Evolutionary conservation across 177 flowering plant genomes (phyloP).

Genomic region (Vitis hybrid): DNA sequence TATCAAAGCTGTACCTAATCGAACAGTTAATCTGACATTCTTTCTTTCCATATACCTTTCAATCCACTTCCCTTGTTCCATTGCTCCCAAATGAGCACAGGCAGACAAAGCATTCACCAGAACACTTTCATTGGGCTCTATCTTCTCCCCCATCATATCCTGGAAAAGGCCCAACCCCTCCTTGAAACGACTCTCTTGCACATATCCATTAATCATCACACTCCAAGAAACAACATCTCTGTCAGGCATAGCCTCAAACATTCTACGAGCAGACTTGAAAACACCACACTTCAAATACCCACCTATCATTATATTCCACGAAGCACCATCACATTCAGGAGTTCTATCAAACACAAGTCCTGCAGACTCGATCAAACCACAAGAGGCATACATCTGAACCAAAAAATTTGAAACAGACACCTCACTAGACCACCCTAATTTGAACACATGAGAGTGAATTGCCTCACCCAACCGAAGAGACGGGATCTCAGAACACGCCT

Average conservation of each 20-base stretch:
- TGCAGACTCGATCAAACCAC: slow-evolving; percentile 21
- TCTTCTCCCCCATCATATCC: slow-evolving; percentile 11
- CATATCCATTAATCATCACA: slow-evolving; percentile 22
- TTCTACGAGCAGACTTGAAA: slow-evolving; percentile 10
- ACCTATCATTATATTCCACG: slow-evolving; percentile 19
- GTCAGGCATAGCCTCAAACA: slow-evolving; percentile 16
- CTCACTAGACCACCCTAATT: slow-evolving; percentile 18
- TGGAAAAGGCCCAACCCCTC: slow-evolving; percentile 19
- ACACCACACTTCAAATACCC: slow-evolving; percentile 18
- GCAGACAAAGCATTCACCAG: slow-evolving; percentile 20
- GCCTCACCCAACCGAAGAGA: slow-evolving; percentile 22
- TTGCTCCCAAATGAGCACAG: slow-evolving; percentile 17
- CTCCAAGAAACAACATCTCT: slow-evolving; percentile 24
- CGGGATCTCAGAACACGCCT: slow-evolving; percentile 26
- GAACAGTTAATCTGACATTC: slow-evolving; percentile 7
- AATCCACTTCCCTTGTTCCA: slow-evolving; percentile 20
- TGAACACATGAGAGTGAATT: slow-evolving; percentile 22
- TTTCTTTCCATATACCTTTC: slow-evolving; percentile 11
- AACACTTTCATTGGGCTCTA: slow-evolving; percentile 23
- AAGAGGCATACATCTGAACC: slow-evolving; percentile 27
- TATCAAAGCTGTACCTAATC: slow-evolving; percentile 3
- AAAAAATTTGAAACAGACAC: slow-evolving; percentile 23
- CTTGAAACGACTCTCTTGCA: slow-evolving; percentile 14
- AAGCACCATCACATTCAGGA: slow-evolving; percentile 12
- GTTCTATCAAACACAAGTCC: slow-evolving; percentile 15